These are phyloP conservation scores for Calonectria ilicicola DNA, from an alignment of 2,329 filamentous ascomycete genomes.

Conservation along the genomic window DNA sequence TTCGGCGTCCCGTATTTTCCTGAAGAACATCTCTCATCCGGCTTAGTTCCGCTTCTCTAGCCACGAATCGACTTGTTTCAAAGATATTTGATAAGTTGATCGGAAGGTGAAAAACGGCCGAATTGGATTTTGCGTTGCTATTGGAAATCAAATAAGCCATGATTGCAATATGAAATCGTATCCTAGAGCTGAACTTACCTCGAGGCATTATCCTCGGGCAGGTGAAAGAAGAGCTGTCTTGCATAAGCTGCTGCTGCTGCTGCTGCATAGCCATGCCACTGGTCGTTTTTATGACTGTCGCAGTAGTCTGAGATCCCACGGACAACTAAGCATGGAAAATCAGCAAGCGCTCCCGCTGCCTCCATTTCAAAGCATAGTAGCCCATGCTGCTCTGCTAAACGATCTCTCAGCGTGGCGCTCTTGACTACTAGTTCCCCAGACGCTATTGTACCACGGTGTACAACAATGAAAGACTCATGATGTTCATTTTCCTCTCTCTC, in stretches of 20 bases:
- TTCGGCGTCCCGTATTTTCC: too few relatives aligned
- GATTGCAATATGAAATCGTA: too few relatives aligned
- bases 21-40: too few relatives aligned
- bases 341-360: conserved; percentile 24
- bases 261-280: conserved; percentile 24
- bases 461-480: conserved; percentile 18
- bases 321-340: conserved; percentile 30
- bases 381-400: conserved; percentile 15
- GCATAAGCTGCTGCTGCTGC: conserved; percentile 25
- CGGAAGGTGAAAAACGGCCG: too few relatives aligned
- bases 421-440: conserved; percentile 32
- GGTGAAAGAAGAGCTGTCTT: conserved; percentile 28
- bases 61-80: too few relatives aligned
- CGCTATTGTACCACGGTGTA: conserved; percentile 35
- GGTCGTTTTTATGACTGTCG: conserved; percentile 30
- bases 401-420: conserved; percentile 25
- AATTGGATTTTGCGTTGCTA: too few relatives aligned
- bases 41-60: too few relatives aligned
- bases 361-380: conserved; percentile 36
- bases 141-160: too few relatives aligned
- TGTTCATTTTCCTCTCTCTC: conserved; percentile 15
- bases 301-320: conserved; percentile 34
- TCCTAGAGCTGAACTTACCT: too few relatives aligned
- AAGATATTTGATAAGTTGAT: too few relatives aligned
- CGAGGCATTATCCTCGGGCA: too few relatives aligned